Percentiles rank a stretch among this genome's conserved stretches.
Conservation (phyloP, 306 rosid genomes). For the Parietaria judaica region DNA sequence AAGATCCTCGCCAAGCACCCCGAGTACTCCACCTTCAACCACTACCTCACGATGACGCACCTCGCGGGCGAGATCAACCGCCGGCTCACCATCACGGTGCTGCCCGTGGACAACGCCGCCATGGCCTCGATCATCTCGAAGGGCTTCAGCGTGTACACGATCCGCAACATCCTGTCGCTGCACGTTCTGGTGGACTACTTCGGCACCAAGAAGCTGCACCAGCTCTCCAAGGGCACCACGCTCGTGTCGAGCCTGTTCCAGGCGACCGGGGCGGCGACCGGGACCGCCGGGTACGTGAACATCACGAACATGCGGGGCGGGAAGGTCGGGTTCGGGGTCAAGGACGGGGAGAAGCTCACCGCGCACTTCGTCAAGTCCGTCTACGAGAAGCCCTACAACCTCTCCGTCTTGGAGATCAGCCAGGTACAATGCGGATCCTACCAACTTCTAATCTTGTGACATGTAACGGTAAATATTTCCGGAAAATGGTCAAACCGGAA, state of each 20-base stretch:
- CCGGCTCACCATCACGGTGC: conserved; percentile 86
- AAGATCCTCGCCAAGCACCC: conserved; percentile 64
- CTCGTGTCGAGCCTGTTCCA: conserved; percentile 66
- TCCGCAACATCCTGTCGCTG: conserved; percentile 78
- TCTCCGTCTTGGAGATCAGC: conserved; percentile 72
- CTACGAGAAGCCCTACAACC: conserved; percentile 53
- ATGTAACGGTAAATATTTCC: no score
- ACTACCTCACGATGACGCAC: conserved; percentile 81
- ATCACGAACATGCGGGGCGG: conserved; percentile 74
- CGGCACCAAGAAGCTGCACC: conserved; percentile 84
- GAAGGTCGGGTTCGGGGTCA: conserved; percentile 66
- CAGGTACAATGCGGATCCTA: conserved; percentile 21
- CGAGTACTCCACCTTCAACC: conserved; percentile 70
- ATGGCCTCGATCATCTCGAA: conserved; percentile 62
- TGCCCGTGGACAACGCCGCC: conserved; percentile 77
- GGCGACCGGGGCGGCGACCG: conserved; percentile 65
- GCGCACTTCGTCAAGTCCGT: conserved; percentile 63
- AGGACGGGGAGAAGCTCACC: conserved; percentile 41
- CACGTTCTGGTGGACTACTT: conserved; percentile 85
- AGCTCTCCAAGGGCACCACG: conserved; percentile 60
- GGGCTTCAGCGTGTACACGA: conserved; percentile 47
- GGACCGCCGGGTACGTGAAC: conserved; percentile 81
- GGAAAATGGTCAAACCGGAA: no score
- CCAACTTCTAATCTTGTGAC: no score
- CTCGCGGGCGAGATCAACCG: conserved; percentile 89